Percentiles rank a stretch among this genome's conserved stretches.
phyloP scores from a whole-genome alignment of 352 stramenopile species.

The Blastocystis sp. region DNA sequence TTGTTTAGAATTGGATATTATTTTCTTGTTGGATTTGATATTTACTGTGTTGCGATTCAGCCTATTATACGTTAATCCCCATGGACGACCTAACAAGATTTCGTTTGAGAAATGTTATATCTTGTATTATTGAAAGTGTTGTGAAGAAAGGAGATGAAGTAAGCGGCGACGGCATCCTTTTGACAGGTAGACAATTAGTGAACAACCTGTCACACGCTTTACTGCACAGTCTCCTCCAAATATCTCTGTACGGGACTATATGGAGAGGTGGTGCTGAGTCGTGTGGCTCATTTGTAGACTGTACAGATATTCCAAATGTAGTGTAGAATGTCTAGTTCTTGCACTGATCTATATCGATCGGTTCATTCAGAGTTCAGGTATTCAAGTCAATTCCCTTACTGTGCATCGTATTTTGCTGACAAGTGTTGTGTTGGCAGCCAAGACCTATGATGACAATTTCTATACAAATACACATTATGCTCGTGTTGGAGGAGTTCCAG shows the following conservation, averaged over 20 bases:
- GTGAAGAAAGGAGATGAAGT: constrained; percentile 16
- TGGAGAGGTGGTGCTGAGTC: background rate
- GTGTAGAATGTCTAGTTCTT: constrained; percentile 35
- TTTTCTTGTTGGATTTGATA: background rate
- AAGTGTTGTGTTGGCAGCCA: constrained; percentile 37
- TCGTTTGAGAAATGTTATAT: constrained; percentile 45
- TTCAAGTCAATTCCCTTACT: constrained; percentile 22
- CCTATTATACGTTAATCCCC: background rate
- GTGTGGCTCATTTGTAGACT: background rate
- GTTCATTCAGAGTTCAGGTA: constrained; percentile 21
- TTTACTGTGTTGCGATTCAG: background rate
- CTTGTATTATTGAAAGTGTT: constrained; percentile 46
- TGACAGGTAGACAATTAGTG: background rate
- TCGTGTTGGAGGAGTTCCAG: constrained; percentile 5
- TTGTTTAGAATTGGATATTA: background rate
- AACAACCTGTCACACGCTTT: constrained; percentile 5
- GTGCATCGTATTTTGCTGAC: constrained; percentile 38
- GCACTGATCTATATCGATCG: constrained; percentile 41
- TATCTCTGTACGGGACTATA: constrained; percentile 47
- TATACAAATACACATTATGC: constrained; percentile 48
- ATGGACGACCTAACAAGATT: constrained; percentile 18
- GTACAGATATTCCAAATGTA: constrained; percentile 39
- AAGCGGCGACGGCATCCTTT: background rate
- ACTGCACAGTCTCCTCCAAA: background rate
- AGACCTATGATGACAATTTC: constrained; percentile 33